A percentile compares a stretch with the other conserved stretches of the same genome.
These are phyloP conservation scores for Breviolum minutum DNA, from an alignment of 73 alveolate species.

Conservation along the genomic window DNA sequence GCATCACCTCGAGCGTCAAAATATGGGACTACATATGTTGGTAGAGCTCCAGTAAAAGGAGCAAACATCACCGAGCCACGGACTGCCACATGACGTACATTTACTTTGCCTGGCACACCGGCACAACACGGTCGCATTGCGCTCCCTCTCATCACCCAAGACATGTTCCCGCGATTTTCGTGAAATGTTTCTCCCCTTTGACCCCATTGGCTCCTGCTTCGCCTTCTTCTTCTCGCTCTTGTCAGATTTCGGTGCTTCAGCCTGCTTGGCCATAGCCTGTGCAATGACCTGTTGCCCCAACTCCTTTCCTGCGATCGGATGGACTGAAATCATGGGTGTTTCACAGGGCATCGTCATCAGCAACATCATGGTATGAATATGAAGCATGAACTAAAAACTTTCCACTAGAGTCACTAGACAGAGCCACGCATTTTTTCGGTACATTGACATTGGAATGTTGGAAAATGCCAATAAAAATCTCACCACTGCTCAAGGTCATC, in stretches of 20 bases:
- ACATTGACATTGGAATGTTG: too few species aligned
- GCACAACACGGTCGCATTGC: too few species aligned
- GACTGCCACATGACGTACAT: too few species aligned
- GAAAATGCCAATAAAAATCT: too few species aligned
- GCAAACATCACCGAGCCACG: too few species aligned
- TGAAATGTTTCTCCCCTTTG: not conserved
- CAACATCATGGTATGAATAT: not conserved
- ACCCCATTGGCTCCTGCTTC: not conserved
- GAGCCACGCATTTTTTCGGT: not conserved
- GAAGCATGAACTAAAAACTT: not conserved
- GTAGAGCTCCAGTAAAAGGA: too few species aligned
- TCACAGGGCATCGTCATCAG: not conserved
- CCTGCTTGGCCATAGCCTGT: slow-evolving; percentile 43
- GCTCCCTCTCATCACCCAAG: not conserved
- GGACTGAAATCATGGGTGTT: not conserved
- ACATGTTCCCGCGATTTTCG: not conserved
- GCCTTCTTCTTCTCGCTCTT: slow-evolving; percentile 45
- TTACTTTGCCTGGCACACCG: too few species aligned
- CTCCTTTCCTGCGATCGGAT: not conserved
- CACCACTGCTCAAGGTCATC: too few species aligned
- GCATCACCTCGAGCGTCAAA: too few species aligned
- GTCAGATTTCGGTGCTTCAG: slow-evolving; percentile 18
- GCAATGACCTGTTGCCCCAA: slow-evolving; percentile 4
- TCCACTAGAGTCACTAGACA: not conserved
- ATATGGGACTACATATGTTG: too few species aligned